Base-by-base conservation (phyloP, 331 rosid species). In the Stylosanthes scabra region DNA sequence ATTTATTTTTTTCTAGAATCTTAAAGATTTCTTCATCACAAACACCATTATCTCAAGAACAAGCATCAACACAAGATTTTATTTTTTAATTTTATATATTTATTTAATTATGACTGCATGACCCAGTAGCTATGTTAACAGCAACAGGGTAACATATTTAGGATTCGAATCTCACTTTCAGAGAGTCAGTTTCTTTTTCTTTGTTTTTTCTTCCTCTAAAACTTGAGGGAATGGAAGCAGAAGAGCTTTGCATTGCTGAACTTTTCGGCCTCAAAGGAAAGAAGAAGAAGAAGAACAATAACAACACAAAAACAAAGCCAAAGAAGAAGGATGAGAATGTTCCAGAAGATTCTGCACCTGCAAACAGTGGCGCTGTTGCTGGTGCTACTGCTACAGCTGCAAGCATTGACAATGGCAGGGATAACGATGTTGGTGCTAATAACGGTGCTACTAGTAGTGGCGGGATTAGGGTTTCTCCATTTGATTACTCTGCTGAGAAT, bases 401-500 rank as follows among this genome's bases (percentile, higher is more conserved):
- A 15, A 14, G 11, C 25, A 51, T 51, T 6, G 16, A 51, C 28
- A 51, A 51, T 49, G 55, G 55, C 25, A 25, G 57, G 1, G 27
- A 0, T 51, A 25, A 51, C 16, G 28, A 14, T 51, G 57, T 15
- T 6, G 14, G 14, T 12, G 20, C 7, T 49, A 6, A 5, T 49
- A 12, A 12, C 2, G 52, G 7, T 13, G 10, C 28, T 56, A 47
- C 6, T 44, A 74, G 3, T 56, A 52, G 72, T 52, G 34, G n/a
- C 44, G 44, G 74, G 44, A 76, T 83, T 64, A 66, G 56, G 45
- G 82, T 86, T 64, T 88, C 85, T 16, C 13, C 50, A 57, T 88
- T 91, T 63, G 97, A 94, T 66, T 60, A 63, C 66, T 94, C 89
- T 5, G 83, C 61, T 50, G 92, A 89, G 74, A 88, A 87, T 61